Evolutionary conservation across 148 eudicot genomes (phyloP), one percentile per base, ranked within the genome.

Genomic region (Euryodendron excelsum): DNA sequence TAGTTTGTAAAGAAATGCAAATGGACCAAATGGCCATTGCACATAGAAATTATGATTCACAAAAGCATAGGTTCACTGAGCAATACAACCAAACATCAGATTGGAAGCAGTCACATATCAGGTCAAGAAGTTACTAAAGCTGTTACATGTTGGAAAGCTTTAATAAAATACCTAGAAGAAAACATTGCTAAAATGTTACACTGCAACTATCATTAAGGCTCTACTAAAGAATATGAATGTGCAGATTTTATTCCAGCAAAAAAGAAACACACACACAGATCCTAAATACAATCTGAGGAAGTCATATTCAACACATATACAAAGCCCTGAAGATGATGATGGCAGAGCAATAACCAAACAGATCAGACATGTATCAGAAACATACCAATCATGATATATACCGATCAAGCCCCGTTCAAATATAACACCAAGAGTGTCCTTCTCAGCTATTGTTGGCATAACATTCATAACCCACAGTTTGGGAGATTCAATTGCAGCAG

Each of bases 381-480:
- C 79, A 82, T 77, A 88, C 88, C 90, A 88, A 66, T 88, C 88
- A 78, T 88, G 90, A 75, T 85, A 88, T 9, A 88, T 85, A 79
- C 90, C 90, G n/a, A 88, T 83, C 68, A 88, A 45, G 28, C 90
- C 88, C 10, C 90, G 85, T 61, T 88, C 90, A 20, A 31, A 88
- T 27, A 88, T 68, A 21, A 84, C 90, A 59, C 90, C 88, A 13
- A 88, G 71, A 64, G 87, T 88, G 55, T 84, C 87, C 50, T 70
- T 85, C 76, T 85, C 86, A 13, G 87, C 86, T 14, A 83, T 78
- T 9, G 87, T 88, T 10, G 90, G 90, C 73, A 88, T 69, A 15
- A 88, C 88, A 84, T 88, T 88, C 90, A 88, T 88, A 30, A 88
- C 90, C 90, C 90, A 88, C 37, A 84, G 59, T 34, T 80, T 77